Conservation (phyloP, 768 basidiomycete genomes). For the Mycena chlorophos region DNA sequence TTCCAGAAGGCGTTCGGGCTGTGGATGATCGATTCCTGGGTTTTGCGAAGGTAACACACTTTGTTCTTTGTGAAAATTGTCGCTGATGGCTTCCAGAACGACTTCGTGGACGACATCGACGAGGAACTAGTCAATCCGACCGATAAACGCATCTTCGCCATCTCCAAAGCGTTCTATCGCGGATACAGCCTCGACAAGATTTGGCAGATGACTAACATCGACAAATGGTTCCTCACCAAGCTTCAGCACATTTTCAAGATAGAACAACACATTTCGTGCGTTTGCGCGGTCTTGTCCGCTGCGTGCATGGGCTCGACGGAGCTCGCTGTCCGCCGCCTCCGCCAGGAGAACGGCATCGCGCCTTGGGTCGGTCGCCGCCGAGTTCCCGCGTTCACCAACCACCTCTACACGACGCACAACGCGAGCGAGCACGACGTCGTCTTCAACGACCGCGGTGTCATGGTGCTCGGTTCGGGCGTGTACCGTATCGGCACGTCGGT, state of each 20-base stretch:
- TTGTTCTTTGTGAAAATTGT: too few species aligned
- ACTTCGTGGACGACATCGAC: too few species aligned
- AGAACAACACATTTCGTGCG: constrained; percentile 76
- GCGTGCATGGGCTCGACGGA: constrained; percentile 83
- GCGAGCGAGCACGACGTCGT: constrained; percentile 89
- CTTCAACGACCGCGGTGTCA: constrained; percentile 91
- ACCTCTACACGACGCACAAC: constrained; percentile 97
- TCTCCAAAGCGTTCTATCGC: constrained; percentile 84
- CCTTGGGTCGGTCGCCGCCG: constrained; percentile 97
- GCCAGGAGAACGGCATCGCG: too few species aligned
- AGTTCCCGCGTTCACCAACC: constrained; percentile 98
- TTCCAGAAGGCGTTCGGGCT: constrained; percentile 94
- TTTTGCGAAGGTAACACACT: too few species aligned
- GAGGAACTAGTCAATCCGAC: too few species aligned
- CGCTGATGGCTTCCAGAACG: too few species aligned
- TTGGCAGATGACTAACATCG: constrained; percentile 97
- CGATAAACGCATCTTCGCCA: too few species aligned
- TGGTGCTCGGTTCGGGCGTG: too few species aligned
- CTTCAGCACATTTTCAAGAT: constrained; percentile 81
- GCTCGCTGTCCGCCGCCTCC: constrained; percentile 85
- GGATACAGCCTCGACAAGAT: constrained; percentile 95
- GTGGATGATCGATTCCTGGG: constrained; percentile 97
- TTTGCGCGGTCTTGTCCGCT: constrained; percentile 41
- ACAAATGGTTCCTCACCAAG: too few species aligned
- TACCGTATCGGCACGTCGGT: constrained; percentile 99